Conservation (phyloP, 495 filamentous ascomycete species). For the Penicillium malachiteum region DNA sequence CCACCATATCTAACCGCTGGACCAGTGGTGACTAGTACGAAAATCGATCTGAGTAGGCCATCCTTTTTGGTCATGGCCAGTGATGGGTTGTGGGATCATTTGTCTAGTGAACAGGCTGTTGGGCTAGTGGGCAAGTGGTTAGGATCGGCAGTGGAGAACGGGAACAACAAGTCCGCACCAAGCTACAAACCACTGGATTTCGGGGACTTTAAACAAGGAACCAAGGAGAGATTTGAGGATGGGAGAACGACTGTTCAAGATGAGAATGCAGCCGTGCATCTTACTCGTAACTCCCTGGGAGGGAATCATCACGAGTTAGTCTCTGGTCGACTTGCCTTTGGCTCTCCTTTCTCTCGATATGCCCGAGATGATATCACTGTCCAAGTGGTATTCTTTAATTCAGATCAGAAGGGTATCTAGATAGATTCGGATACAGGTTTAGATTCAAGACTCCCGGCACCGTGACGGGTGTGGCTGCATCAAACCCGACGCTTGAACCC, state of each 20-base stretch:
- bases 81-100: conserved; percentile 64
- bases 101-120: conserved; percentile 60
- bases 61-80: conserved; percentile 64
- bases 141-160: conserved; percentile 24
- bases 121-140: conserved; percentile 57
- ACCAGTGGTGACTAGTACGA: conserved; percentile 58
- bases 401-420: neutral
- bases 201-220: conserved; percentile 20
- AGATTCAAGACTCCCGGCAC: too few relatives aligned
- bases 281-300: conserved; percentile 61
- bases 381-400: conserved; percentile 60
- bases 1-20: conserved; percentile 68
- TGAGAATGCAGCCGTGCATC: conserved; percentile 61
- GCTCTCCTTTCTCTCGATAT: conserved; percentile 47
- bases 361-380: conserved; percentile 61
- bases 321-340: conserved; percentile 48
- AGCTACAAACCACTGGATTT: conserved; percentile 26
- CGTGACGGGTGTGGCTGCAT: too few relatives aligned
- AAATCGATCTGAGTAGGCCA: conserved; percentile 42
- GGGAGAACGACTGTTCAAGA: conserved; percentile 52
- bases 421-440: too few relatives aligned
- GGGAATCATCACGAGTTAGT: conserved; percentile 58
- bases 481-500: too few relatives aligned
- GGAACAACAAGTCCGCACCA: conserved; percentile 13
- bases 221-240: conserved; percentile 27